Percentiles rank a stretch among this genome's conserved stretches.
Evolutionary conservation across 2,329 filamentous ascomycete genomes (phyloP).

Genomic region (Cryphonectria naterciae): DNA sequence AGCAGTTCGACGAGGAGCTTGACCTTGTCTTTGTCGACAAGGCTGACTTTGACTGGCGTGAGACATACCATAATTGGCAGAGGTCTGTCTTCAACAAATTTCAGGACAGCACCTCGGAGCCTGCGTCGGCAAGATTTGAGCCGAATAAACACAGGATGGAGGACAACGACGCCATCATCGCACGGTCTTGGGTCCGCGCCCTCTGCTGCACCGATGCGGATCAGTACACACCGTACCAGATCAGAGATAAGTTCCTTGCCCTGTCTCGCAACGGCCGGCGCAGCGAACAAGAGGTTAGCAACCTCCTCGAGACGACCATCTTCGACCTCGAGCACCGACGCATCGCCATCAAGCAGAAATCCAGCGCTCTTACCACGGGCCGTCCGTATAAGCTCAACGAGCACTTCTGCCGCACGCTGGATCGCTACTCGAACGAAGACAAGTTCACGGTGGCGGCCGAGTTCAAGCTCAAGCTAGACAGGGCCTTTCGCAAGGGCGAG

Average conservation of each 20-base stretch:
- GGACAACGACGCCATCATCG: slow-evolving; percentile 40
- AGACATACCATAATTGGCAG: slow-evolving; percentile 58
- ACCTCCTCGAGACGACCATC: slow-evolving; percentile 53
- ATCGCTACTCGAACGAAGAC: slow-evolving; percentile 56
- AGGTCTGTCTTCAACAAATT: slow-evolving; percentile 62
- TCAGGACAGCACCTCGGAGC: slow-evolving; percentile 55
- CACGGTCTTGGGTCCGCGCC: slow-evolving; percentile 63
- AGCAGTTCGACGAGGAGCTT: slow-evolving; percentile 48
- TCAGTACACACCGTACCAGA: slow-evolving; percentile 52
- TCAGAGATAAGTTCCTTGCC: slow-evolving; percentile 56
- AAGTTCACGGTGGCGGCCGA: slow-evolving; percentile 62
- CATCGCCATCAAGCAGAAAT: slow-evolving; percentile 64
- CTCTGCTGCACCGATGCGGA: slow-evolving; percentile 58
- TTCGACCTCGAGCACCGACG: slow-evolving; percentile 52
- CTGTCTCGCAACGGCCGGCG: slow-evolving; percentile 42
- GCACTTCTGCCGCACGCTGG: slow-evolving; percentile 59
- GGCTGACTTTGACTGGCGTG: slow-evolving; percentile 54
- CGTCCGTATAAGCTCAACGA: slow-evolving; percentile 67
- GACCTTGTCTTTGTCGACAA: slow-evolving; percentile 27
- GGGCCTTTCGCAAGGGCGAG: slow-evolving; percentile 50
- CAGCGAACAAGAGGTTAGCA: slow-evolving; percentile 45
- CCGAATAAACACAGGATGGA: slow-evolving; percentile 1
- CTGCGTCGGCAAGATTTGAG: slow-evolving; percentile 45
- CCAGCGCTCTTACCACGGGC: slow-evolving; percentile 59
- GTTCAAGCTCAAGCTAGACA: slow-evolving; percentile 65